phyloP scores from a whole-genome alignment of 495 filamentous ascomycete genomes.

The Aspergillus hancockii region DNA sequence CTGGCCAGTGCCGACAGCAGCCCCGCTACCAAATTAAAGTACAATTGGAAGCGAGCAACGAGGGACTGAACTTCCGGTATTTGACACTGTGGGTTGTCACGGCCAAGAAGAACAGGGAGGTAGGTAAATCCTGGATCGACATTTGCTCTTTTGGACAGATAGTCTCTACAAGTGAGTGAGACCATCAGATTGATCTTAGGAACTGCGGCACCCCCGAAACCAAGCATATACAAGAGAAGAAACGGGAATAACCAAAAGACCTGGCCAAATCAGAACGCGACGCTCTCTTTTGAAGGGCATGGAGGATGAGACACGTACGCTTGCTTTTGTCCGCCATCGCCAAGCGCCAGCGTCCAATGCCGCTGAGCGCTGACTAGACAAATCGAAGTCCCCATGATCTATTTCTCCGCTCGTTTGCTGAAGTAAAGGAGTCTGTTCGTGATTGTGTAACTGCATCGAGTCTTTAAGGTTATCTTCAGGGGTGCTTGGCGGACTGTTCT shows the following conservation, averaged over 20 bases:
- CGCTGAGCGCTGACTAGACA: neutral
- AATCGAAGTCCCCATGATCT: conserved; percentile 14
- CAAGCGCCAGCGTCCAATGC: neutral
- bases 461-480: conserved; percentile 8
- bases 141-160: conserved; percentile 62
- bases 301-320: conserved; percentile 16
- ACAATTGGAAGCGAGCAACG: conserved; percentile 76
- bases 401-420: conserved; percentile 13
- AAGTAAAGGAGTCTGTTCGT: conserved; percentile 44
- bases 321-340: conserved; percentile 13
- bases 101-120: conserved; percentile 64
- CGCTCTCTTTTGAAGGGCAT: conserved; percentile 6
- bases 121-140: conserved; percentile 61
- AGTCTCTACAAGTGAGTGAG: conserved; percentile 75
- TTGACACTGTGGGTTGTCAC: conserved; percentile 71
- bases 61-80: conserved; percentile 68
- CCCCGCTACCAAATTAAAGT: conserved; percentile 69
- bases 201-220: conserved; percentile 79
- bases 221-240: conserved; percentile 74
- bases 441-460: conserved; percentile 5
- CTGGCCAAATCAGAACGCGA: conserved; percentile 42
- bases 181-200: conserved; percentile 81
- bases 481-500: conserved; percentile 11
- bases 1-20: conserved; percentile 71
- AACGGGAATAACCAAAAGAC: conserved; percentile 83